These are phyloP conservation scores for Spatholobus suberectus DNA, from an alignment of 306 rosid species.

Conservation along the genomic window DNA sequence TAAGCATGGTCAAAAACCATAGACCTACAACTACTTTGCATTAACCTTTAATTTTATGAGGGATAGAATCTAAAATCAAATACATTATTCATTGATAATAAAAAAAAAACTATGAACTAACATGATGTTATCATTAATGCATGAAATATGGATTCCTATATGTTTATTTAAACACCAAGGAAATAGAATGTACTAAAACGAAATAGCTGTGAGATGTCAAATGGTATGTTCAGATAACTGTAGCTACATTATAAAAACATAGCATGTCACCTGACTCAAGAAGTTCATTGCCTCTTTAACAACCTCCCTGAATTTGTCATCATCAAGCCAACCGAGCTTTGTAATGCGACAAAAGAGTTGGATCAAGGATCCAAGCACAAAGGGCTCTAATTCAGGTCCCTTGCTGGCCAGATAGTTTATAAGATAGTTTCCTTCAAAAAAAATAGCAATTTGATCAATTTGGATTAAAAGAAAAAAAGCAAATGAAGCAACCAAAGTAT, in stretches of 20 bases:
- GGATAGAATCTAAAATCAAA: constrained; percentile 11
- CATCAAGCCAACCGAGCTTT: constrained; percentile 62
- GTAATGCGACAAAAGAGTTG: constrained; percentile 59
- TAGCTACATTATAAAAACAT: constrained; percentile 27
- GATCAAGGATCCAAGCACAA: constrained; percentile 57
- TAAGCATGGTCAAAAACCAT: not conserved
- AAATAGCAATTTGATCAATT: constrained; percentile 48
- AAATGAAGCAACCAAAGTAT: constrained; percentile 24
- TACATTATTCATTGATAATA: not conserved
- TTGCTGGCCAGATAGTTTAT: constrained; percentile 59
- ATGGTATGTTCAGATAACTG: constrained; percentile 17
- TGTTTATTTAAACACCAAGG: not conserved
- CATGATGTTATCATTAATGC: not conserved
- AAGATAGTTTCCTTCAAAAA: constrained; percentile 61
- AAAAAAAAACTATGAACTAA: not conserved
- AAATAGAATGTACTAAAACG: constrained; percentile 15
- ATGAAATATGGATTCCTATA: constrained; percentile 4
- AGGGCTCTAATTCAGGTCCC: constrained; percentile 60
- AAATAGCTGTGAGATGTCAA: not conserved
- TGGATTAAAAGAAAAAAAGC: not conserved
- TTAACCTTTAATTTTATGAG: not conserved
- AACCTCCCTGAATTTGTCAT: constrained; percentile 55
- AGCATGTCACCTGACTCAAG: constrained; percentile 54
- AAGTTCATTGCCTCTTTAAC: constrained; percentile 53
- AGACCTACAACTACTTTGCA: not conserved